These are phyloP conservation scores for Cercospora sp. DNA, from an alignment of 2,329 filamentous ascomycete genomes.

Conservation along the genomic window DNA sequence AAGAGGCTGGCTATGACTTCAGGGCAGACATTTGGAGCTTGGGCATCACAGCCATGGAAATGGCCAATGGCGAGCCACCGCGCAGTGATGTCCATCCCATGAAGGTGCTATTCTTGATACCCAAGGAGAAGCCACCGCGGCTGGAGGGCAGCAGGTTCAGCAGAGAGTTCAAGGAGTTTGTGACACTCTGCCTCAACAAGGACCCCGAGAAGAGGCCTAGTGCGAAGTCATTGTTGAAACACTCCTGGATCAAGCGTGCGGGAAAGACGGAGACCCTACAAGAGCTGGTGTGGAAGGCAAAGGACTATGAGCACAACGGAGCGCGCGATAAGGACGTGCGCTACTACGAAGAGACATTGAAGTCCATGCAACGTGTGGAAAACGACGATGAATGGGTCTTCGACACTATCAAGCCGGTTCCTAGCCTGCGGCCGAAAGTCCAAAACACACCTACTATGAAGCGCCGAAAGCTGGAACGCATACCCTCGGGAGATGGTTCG, in stretches of 20 bases:
- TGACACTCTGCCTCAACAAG: slow-evolving; percentile 86
- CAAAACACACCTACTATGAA: slow-evolving; percentile 44
- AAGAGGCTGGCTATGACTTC: slow-evolving; percentile 80
- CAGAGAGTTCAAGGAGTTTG: slow-evolving; percentile 87
- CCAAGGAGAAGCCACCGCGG: slow-evolving; percentile 79
- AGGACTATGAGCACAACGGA: slow-evolving; percentile 69
- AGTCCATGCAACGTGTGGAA: slow-evolving; percentile 48
- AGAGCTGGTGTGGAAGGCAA: slow-evolving; percentile 79
- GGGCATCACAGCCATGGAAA: slow-evolving; percentile 87
- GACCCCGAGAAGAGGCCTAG: slow-evolving; percentile 81
- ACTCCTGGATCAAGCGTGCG: slow-evolving; percentile 82
- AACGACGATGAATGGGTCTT: slow-evolving; percentile 92
- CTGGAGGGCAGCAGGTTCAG: slow-evolving; percentile 67
- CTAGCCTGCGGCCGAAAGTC: slow-evolving; percentile 59
- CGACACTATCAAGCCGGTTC: slow-evolving; percentile 74
- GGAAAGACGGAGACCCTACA: slow-evolving; percentile 86
- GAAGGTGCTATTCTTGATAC: slow-evolving; percentile 90
- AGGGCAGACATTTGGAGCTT: slow-evolving; percentile 94
- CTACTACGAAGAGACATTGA: slow-evolving; percentile 91
- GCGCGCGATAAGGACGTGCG: slow-evolving; percentile 56
- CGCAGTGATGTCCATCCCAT: slow-evolving; percentile 83
- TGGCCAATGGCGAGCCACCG: slow-evolving; percentile 86
- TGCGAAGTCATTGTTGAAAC: slow-evolving; percentile 81
- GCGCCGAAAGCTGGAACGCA: slow-evolving; percentile 50
- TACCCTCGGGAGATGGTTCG: slow-evolving; percentile 43